These are phyloP conservation scores for Protomyces macrosporus DNA, from an alignment of 1,139 yeast species.

Conservation along the genomic window DNA sequence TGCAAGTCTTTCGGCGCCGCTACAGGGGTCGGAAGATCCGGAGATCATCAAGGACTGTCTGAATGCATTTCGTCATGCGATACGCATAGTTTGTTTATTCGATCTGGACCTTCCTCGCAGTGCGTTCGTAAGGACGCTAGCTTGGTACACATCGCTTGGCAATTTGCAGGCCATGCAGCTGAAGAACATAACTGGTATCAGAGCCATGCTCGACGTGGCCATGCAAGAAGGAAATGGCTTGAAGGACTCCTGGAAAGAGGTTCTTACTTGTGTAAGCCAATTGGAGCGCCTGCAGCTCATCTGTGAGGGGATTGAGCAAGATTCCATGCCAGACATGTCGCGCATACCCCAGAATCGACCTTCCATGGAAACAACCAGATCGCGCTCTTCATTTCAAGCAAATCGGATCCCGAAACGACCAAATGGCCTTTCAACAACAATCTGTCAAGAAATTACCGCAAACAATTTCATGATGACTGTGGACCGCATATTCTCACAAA, in stretches of 20 bases:
- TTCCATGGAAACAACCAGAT: conserved; percentile 6
- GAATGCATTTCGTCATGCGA: conserved; percentile 78
- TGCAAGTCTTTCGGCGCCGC: conserved; percentile 91
- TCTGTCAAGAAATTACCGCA: conserved; percentile 57
- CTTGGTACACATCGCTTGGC: conserved; percentile 76
- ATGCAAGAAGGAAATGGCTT: conserved; percentile 70
- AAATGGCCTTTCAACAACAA: conserved; percentile 45
- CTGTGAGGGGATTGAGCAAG: conserved; percentile 83
- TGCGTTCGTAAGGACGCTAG: conserved; percentile 83
- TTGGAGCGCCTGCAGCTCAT: conserved; percentile 83
- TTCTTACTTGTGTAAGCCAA: conserved; percentile 78
- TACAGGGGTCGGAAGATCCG: conserved; percentile 78
- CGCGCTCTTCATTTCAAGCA: conserved; percentile 17
- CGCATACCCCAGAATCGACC: conserved; percentile 38
- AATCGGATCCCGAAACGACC: conserved; percentile 13
- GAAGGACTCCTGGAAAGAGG: conserved; percentile 74
- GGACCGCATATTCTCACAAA: conserved; percentile 81
- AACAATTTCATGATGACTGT: conserved; percentile 78
- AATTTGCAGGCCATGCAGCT: conserved; percentile 71
- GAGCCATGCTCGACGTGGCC: conserved; percentile 69
- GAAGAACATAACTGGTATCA: conserved; percentile 77
- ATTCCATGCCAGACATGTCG: conserved; percentile 77
- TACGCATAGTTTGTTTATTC: conserved; percentile 77
- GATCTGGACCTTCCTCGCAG: conserved; percentile 79
- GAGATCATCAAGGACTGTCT: conserved; percentile 67